Conservation (phyloP, 148 eudicot genomes). For the Suaeda aralocaspica region DNA sequence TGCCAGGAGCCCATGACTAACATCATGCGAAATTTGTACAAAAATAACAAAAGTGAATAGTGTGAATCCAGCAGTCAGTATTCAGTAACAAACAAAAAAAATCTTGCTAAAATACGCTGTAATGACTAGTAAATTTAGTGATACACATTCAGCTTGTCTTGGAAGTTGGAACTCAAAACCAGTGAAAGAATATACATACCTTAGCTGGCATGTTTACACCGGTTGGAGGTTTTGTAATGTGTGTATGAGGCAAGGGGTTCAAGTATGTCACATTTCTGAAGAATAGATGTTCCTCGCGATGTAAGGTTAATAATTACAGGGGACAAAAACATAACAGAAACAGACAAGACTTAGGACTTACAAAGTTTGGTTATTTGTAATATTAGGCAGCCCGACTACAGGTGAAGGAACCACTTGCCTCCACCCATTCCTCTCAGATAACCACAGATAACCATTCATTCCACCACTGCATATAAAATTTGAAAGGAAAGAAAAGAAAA, state of each 20-base stretch:
- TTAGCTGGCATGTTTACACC: slow-evolving; percentile 69
- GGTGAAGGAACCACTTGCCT: slow-evolving; percentile 53
- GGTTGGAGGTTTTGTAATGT: slow-evolving; percentile 63
- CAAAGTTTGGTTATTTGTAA: slow-evolving; percentile 60
- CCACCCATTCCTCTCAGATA: slow-evolving; percentile 72
- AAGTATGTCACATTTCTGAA: slow-evolving; percentile 75
- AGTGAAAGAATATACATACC: slow-evolving; percentile 39
- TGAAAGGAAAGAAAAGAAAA: background rate
- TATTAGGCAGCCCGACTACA: slow-evolving; percentile 56
- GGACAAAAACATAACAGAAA: slow-evolving; percentile 1
- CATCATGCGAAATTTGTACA: background rate
- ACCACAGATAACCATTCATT: slow-evolving; percentile 90
- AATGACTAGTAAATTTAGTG: background rate
- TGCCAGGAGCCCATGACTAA: too few species aligned
- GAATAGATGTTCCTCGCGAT: slow-evolving; percentile 15
- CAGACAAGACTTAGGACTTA: slow-evolving; percentile 49
- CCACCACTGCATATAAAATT: slow-evolving; percentile 53
- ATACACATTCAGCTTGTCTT: background rate
- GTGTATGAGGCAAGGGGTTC: slow-evolving; percentile 68
- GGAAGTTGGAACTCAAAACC: too few species aligned
- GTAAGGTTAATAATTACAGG: slow-evolving; percentile 3
- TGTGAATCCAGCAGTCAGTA: background rate
- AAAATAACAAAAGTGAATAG: background rate
- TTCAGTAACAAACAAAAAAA: too few species aligned
- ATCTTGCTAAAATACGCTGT: background rate